Percentiles rank a stretch among this genome's conserved stretches.
These are phyloP conservation scores for Pyronema omphalodes DNA, from an alignment of 495 filamentous ascomycete species.

Conservation along the genomic window DNA sequence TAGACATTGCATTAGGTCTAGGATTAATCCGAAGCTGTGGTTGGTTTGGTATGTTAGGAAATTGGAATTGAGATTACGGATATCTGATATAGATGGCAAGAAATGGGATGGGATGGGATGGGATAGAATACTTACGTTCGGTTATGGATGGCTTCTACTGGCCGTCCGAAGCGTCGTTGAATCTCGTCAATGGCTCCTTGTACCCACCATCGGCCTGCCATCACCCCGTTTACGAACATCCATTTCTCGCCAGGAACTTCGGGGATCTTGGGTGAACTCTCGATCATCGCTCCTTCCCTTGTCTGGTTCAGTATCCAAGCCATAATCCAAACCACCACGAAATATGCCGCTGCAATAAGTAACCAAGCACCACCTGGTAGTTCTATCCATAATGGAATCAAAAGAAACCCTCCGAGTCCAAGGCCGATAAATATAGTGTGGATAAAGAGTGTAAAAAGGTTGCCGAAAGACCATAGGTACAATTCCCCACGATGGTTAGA, in stretches of 20 bases:
- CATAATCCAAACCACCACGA: background rate
- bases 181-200: slow-evolving; percentile 48
- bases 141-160: slow-evolving; percentile 63
- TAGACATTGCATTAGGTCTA: slow-evolving; percentile 59
- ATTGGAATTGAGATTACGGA: background rate
- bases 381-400: background rate
- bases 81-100: no score
- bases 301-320: slow-evolving; percentile 1
- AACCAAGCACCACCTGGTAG: background rate
- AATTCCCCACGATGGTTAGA: background rate
- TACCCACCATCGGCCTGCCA: slow-evolving; percentile 28
- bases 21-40: slow-evolving; percentile 40
- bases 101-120: no score
- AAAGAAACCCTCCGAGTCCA: background rate
- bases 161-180: slow-evolving; percentile 54
- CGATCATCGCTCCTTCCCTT: background rate
- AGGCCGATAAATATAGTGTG: background rate
- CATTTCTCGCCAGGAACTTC: slow-evolving; percentile 38
- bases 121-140: slow-evolving; percentile 29
- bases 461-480: background rate
- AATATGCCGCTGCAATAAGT: background rate
- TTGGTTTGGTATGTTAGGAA: background rate
- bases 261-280: background rate
- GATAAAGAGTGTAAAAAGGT: background rate
- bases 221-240: slow-evolving; percentile 44